phyloP scores from a whole-genome alignment of 2,329 filamentous ascomycete species.

The Elsinoe ampelina region DNA sequence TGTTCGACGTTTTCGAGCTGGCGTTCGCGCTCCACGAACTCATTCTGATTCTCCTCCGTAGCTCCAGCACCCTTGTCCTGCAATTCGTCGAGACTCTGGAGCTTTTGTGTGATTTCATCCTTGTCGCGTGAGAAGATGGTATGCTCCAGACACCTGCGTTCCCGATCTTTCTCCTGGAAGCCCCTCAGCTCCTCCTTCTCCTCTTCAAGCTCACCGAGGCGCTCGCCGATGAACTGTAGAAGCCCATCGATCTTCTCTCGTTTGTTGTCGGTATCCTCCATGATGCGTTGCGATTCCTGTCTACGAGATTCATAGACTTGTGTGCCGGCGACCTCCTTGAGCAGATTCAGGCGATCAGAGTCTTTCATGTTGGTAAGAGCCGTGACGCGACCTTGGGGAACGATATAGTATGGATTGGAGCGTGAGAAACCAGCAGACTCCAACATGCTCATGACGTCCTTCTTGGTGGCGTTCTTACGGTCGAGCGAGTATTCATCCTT shows the following conservation, averaged over 20 bases:
- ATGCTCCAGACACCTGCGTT: constrained; percentile 86
- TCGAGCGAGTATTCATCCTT: constrained; percentile 98
- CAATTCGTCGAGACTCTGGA: constrained; percentile 74
- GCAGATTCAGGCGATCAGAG: constrained; percentile 71
- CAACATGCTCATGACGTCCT: constrained; percentile 87
- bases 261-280: constrained; percentile 94
- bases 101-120: constrained; percentile 61
- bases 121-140: constrained; percentile 89
- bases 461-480: constrained; percentile 89
- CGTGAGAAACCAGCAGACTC: constrained; percentile 94
- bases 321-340: constrained; percentile 97
- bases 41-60: constrained; percentile 68
- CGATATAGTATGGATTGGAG: constrained; percentile 98
- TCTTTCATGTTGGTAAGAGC: constrained; percentile 99
- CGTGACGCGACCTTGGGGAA: constrained; percentile 92
- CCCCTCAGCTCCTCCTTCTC: constrained; percentile 92
- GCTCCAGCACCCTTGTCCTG: constrained; percentile 75
- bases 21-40: constrained; percentile 69
- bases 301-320: constrained; percentile 92
- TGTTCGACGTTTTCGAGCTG: constrained; percentile 66
- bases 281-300: constrained; percentile 88
- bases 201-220: constrained; percentile 81
- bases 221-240: constrained; percentile 82
- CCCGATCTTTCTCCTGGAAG: constrained; percentile 90
- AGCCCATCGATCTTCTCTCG: constrained; percentile 88